Evolutionary conservation across 352 stramenopile species (phyloP).

Genomic region (Phytophthora brassicae): DNA sequence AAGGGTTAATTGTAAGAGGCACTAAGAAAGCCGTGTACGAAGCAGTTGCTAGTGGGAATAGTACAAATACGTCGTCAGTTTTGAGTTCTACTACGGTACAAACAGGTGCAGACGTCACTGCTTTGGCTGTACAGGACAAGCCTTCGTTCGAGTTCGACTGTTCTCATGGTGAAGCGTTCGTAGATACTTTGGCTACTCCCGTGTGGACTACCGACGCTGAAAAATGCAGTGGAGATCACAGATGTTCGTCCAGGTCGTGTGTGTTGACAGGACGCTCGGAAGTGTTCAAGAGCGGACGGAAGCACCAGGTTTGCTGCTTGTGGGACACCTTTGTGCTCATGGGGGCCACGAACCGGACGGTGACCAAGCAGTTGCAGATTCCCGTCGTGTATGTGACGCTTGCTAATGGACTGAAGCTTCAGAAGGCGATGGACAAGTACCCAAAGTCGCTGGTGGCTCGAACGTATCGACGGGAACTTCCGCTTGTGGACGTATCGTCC

Average conservation of each 20-base stretch:
- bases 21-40: conserved; percentile 67
- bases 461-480: conserved; percentile 48
- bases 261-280: conserved; percentile 53
- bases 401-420: conserved; percentile 48
- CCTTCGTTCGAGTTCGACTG: conserved; percentile 78
- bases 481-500: conserved; percentile 59
- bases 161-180: conserved; percentile 53
- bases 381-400: conserved; percentile 78
- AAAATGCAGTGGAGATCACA: conserved; percentile 30
- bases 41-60: conserved; percentile 46
- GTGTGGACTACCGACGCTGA: conserved; percentile 54
- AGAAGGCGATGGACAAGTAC: conserved; percentile 39
- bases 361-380: conserved; percentile 42
- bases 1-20: conserved; percentile 55
- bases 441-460: conserved; percentile 40
- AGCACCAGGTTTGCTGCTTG: conserved; percentile 72
- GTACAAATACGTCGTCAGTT: conserved; percentile 25
- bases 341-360: conserved; percentile 53
- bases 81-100: neutral
- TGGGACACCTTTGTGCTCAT: conserved; percentile 83
- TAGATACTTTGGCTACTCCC: conserved; percentile 37
- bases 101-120: neutral
- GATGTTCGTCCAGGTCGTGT: conserved; percentile 57
- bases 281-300: conserved; percentile 9
- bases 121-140: conserved; percentile 16